Evolutionary conservation across 116 monocot species (phyloP).

Genomic region (Zostera marina): DNA sequence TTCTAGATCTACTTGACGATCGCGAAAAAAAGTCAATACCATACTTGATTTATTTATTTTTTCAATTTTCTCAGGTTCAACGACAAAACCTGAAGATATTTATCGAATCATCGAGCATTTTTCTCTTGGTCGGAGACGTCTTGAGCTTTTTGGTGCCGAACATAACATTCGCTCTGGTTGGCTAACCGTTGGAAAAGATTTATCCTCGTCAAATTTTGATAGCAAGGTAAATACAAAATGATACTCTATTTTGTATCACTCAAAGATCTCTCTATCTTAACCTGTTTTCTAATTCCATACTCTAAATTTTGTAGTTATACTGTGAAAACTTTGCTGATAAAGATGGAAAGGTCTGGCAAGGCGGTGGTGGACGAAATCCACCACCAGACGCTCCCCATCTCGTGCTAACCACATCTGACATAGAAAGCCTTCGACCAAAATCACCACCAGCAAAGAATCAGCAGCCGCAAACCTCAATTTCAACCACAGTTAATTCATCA

Average conservation of each 20-base stretch:
- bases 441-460: slow-evolving; percentile 70
- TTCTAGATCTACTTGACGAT: no score
- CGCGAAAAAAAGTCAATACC: no score
- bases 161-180: slow-evolving; percentile 97
- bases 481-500: slow-evolving; percentile 33
- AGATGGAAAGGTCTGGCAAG: slow-evolving; percentile 98
- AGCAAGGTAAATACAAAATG: slow-evolving; percentile 80
- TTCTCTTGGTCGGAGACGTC: slow-evolving; percentile 77
- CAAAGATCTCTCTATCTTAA: background rate
- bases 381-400: slow-evolving; percentile 86
- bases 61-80: slow-evolving; percentile 43
- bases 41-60: no score
- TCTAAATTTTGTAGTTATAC: slow-evolving; percentile 30
- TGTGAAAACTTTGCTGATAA: slow-evolving; percentile 64
- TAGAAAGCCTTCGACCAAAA: slow-evolving; percentile 73
- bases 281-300: background rate
- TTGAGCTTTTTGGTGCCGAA: slow-evolving; percentile 95
- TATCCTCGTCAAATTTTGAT: slow-evolving; percentile 91
- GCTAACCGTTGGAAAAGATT: slow-evolving; percentile 84
- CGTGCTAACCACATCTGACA: slow-evolving; percentile 75
- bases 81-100: slow-evolving; percentile 95
- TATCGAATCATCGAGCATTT: slow-evolving; percentile 97
- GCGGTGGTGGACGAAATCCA: slow-evolving; percentile 87
- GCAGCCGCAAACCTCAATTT: slow-evolving; percentile 24
- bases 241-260: no score